phyloP scores from a whole-genome alignment of 2,329 filamentous ascomycete species.

The Colletotrichum shisoi region DNA sequence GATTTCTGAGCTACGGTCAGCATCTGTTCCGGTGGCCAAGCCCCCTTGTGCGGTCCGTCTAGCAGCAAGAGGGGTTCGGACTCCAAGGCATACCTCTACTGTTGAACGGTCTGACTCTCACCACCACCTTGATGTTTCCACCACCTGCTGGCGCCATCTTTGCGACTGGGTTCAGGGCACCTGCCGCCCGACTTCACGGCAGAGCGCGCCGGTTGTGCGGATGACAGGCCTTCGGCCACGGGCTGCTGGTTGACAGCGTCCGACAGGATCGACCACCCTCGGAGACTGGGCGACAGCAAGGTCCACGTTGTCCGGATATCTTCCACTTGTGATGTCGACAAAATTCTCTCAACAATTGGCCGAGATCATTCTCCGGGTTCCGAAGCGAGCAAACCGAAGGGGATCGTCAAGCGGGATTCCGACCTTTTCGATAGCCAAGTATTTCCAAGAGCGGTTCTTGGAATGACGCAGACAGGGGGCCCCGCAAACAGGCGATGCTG shows the following conservation, averaged over 20 bases:
- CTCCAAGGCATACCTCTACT: slow-evolving; percentile 72
- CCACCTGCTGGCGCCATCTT: slow-evolving; percentile 74
- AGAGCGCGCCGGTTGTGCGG: slow-evolving; percentile 26
- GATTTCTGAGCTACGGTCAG: slow-evolving; percentile 68
- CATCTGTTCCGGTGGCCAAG: neutral
- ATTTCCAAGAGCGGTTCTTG: slow-evolving; percentile 14
- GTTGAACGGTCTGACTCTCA: slow-evolving; percentile 95
- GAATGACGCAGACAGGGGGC: slow-evolving; percentile 36
- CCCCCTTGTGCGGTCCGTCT: neutral
- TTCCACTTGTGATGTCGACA: slow-evolving; percentile 3
- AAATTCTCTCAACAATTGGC: slow-evolving; percentile 8
- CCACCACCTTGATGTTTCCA: slow-evolving; percentile 99
- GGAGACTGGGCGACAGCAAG: slow-evolving; percentile 4
- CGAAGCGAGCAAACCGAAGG: slow-evolving; percentile 11
- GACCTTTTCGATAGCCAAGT: slow-evolving; percentile 27
- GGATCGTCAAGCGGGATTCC: slow-evolving; percentile 30
- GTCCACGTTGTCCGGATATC: slow-evolving; percentile 1
- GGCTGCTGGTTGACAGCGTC: slow-evolving; percentile 14
- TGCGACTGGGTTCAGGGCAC: slow-evolving; percentile 29
- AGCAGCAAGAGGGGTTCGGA: neutral
- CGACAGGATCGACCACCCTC: neutral
- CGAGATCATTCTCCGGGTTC: slow-evolving; percentile 21
- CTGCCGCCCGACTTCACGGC: slow-evolving; percentile 35
- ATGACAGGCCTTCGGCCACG: slow-evolving; percentile 27
- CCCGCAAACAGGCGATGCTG: slow-evolving; percentile 26